Evolutionary conservation across 2,329 filamentous ascomycete genomes (phyloP).

Genomic region (Exophiala dermatitidis): DNA sequence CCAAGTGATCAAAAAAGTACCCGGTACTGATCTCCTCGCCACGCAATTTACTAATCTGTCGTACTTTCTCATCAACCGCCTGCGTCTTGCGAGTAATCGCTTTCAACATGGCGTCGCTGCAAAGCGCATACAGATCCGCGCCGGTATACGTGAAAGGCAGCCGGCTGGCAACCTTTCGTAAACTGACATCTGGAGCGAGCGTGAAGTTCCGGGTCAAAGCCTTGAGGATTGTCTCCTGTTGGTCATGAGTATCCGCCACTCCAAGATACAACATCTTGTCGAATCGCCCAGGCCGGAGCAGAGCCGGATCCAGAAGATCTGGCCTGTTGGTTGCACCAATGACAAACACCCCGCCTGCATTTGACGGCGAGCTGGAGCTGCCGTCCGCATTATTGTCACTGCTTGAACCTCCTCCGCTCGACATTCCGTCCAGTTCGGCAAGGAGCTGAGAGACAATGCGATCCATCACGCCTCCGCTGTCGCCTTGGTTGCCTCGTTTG

Average conservation of each 20-base stretch:
- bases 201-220: slow-evolving; percentile 92
- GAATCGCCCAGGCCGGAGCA: slow-evolving; percentile 83
- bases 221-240: slow-evolving; percentile 89
- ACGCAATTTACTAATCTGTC: slow-evolving; percentile 43
- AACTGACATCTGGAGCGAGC: slow-evolving; percentile 69
- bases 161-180: slow-evolving; percentile 63
- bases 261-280: slow-evolving; percentile 98
- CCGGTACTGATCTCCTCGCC: slow-evolving; percentile 65
- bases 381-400: slow-evolving; percentile 52
- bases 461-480: slow-evolving; percentile 97
- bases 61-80: slow-evolving; percentile 75
- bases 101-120: slow-evolving; percentile 97
- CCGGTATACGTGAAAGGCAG: slow-evolving; percentile 96
- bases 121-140: slow-evolving; percentile 93
- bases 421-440: slow-evolving; percentile 96
- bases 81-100: slow-evolving; percentile 86
- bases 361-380: slow-evolving; percentile 17
- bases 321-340: slow-evolving; percentile 94
- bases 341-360: slow-evolving; percentile 78
- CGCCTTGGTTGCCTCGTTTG: slow-evolving; percentile 93
- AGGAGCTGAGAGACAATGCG: slow-evolving; percentile 91
- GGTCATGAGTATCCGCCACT: slow-evolving; percentile 92
- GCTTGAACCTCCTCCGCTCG: slow-evolving; percentile 52
- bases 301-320: slow-evolving; percentile 81
- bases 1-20: slow-evolving; percentile 92